phyloP scores from a whole-genome alignment of 306 rosid genomes.

The Arachis stenosperma region DNA sequence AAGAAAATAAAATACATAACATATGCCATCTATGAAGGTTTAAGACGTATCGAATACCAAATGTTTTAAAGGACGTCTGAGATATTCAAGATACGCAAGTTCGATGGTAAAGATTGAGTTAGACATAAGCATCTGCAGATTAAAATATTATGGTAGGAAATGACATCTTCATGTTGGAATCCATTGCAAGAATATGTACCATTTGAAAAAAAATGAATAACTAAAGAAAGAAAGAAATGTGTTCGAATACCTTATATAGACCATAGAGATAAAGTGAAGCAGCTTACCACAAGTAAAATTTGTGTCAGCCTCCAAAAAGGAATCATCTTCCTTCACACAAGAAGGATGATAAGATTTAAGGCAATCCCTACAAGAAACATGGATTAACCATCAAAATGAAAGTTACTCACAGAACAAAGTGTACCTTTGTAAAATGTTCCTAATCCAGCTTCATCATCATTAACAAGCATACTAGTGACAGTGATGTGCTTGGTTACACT shows the following conservation, averaged over 20 bases:
- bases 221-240: slow-evolving; percentile 5
- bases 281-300: slow-evolving; percentile 68
- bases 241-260: slow-evolving; percentile 27
- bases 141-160: slow-evolving; percentile 22
- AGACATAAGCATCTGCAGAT: slow-evolving; percentile 6
- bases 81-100: slow-evolving; percentile 12
- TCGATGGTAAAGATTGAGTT: slow-evolving; percentile 12
- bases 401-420: slow-evolving; percentile 18
- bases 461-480: slow-evolving; percentile 22
- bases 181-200: slow-evolving; percentile 23
- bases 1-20: background rate
- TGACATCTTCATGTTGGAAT: background rate
- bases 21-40: slow-evolving; percentile 12
- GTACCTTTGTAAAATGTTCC: slow-evolving; percentile 4
- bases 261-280: slow-evolving; percentile 34
- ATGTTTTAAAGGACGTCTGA: background rate
- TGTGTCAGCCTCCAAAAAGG: slow-evolving; percentile 45
- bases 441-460: slow-evolving; percentile 23
- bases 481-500: slow-evolving; percentile 3
- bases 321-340: slow-evolving; percentile 56
- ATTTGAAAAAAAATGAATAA: background rate
- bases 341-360: slow-evolving; percentile 68
- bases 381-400: slow-evolving; percentile 14
- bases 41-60: slow-evolving; percentile 1
- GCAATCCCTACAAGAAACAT: slow-evolving; percentile 64